phyloP scores from a whole-genome alignment of 2,329 filamentous ascomycete species.

The Diaporthe citrichinensis region DNA sequence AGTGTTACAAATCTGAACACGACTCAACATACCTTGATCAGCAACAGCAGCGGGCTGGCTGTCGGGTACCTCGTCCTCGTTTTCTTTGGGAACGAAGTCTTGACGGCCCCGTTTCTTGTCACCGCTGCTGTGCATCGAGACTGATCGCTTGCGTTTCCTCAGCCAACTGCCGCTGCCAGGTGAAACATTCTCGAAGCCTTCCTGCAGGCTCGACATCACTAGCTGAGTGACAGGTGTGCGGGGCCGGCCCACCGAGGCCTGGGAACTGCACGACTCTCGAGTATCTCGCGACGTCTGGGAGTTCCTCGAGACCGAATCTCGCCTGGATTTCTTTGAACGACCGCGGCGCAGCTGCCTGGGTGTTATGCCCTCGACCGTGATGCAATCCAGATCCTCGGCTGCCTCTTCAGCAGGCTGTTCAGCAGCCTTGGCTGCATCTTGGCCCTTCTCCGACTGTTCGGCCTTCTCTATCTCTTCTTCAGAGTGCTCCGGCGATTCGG shows the following conservation, averaged over 20 bases:
- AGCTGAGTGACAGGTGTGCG: conserved; percentile 40
- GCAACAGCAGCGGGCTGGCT: conserved; percentile 43
- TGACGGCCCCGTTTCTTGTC: conserved; percentile 48
- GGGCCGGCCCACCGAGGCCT: conserved; percentile 43
- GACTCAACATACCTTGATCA: conserved; percentile 6
- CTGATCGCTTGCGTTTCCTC: conserved; percentile 50
- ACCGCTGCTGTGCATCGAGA: conserved; percentile 44
- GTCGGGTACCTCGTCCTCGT: conserved; percentile 42
- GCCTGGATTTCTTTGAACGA: conserved; percentile 28
- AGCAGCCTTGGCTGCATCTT: neutral
- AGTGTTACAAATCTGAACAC: neutral
- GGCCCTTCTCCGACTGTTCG: neutral
- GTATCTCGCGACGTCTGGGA: neutral
- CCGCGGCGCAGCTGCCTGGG: conserved; percentile 26
- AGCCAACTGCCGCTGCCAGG: conserved; percentile 38
- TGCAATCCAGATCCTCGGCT: conserved; percentile 4
- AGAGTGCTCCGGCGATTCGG: conserved; percentile 33
- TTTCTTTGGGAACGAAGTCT: conserved; percentile 32
- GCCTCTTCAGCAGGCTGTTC: neutral
- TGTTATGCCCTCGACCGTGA: conserved; percentile 33
- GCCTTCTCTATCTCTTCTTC: neutral
- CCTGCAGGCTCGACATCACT: conserved; percentile 42
- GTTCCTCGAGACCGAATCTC: conserved; percentile 2
- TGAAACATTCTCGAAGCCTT: conserved; percentile 39
- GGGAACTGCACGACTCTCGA: conserved; percentile 7